A percentile compares a stretch with the other conserved stretches of the same genome.
Evolutionary conservation across 176 grass and related monocot species (phyloP).

Genomic region (bread wheat (Triticum aestivum)): DNA sequence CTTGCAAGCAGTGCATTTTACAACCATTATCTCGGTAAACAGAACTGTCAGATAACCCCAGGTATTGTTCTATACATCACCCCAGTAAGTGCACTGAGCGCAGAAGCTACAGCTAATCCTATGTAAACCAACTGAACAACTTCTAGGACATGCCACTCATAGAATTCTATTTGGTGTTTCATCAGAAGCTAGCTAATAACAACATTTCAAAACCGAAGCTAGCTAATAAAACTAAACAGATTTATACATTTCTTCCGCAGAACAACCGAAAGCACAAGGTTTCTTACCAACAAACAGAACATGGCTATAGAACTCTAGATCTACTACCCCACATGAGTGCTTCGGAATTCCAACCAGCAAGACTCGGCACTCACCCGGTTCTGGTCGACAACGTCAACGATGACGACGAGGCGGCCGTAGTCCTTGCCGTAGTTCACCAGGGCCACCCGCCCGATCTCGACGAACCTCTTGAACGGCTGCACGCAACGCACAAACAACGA

Average conservation of each 20-base stretch:
- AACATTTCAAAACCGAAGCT: too few species aligned
- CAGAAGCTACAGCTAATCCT: neutral
- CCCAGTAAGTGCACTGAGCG: neutral
- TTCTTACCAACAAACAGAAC: neutral
- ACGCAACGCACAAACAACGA: neutral
- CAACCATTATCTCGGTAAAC: neutral
- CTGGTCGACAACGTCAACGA: slow-evolving; percentile 84
- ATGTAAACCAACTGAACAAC: neutral
- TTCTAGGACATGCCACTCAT: neutral
- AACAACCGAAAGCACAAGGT: neutral
- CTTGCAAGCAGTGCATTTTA: neutral
- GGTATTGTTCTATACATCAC: too few species aligned
- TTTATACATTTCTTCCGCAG: neutral
- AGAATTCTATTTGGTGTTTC: neutral
- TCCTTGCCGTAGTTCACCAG: slow-evolving; percentile 90
- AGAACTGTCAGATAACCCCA: neutral
- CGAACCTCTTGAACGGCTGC: slow-evolving; percentile 85
- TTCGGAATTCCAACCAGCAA: neutral
- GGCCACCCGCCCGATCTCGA: slow-evolving; percentile 90
- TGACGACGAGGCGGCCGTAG: slow-evolving; percentile 76
- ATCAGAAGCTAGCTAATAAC: too few species aligned
- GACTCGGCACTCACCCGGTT: slow-evolving; percentile 49
- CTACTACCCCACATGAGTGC: neutral
- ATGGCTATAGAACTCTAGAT: slow-evolving; percentile 3
- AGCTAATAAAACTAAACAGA: neutral